Percentiles rank a stretch among this genome's conserved stretches.
These are phyloP conservation scores for Emmonsia crescens DNA, from an alignment of 2,329 filamentous ascomycete genomes.

Conservation along the genomic window DNA sequence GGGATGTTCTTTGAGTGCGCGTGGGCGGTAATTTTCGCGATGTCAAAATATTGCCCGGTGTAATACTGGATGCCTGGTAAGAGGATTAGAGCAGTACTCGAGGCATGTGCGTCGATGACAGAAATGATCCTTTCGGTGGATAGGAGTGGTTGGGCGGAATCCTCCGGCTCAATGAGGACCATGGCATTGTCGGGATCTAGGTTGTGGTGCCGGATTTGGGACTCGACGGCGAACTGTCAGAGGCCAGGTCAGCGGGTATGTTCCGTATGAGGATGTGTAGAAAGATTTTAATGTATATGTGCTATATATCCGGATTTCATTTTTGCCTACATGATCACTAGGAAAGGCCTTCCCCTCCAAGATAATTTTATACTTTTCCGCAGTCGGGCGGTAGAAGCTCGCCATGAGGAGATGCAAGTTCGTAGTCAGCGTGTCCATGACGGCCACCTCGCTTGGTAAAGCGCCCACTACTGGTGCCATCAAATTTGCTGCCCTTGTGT, in stretches of 20 bases:
- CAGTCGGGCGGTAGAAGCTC: conserved; percentile 66
- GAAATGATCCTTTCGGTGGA: conserved; percentile 60
- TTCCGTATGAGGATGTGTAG: background rate
- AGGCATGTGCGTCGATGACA: conserved; percentile 63
- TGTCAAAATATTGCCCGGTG: conserved; percentile 80
- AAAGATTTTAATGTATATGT: background rate
- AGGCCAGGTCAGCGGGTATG: background rate
- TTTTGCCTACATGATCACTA: conserved; percentile 58
- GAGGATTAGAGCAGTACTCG: conserved; percentile 62
- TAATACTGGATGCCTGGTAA: conserved; percentile 88
- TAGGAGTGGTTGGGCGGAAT: conserved; percentile 45
- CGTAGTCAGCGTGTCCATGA: conserved; percentile 78
- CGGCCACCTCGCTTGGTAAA: conserved; percentile 59
- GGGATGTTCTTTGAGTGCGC: conserved; percentile 60
- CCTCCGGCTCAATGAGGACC: conserved; percentile 59
- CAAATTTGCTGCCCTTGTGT: conserved; percentile 59
- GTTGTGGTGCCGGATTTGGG: conserved; percentile 63
- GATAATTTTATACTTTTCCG: conserved; percentile 62
- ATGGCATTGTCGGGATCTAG: conserved; percentile 57
- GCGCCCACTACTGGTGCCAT: conserved; percentile 69
- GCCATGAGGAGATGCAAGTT: conserved; percentile 77
- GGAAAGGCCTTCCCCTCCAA: conserved; percentile 87
- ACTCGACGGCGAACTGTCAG: conserved; percentile 65
- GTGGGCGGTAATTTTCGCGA: conserved; percentile 64
- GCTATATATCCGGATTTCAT: background rate